A percentile compares a stretch with the other conserved stretches of the same genome.
phyloP scores from a whole-genome alignment of 306 rosid genomes.

The Prunus mongolica region DNA sequence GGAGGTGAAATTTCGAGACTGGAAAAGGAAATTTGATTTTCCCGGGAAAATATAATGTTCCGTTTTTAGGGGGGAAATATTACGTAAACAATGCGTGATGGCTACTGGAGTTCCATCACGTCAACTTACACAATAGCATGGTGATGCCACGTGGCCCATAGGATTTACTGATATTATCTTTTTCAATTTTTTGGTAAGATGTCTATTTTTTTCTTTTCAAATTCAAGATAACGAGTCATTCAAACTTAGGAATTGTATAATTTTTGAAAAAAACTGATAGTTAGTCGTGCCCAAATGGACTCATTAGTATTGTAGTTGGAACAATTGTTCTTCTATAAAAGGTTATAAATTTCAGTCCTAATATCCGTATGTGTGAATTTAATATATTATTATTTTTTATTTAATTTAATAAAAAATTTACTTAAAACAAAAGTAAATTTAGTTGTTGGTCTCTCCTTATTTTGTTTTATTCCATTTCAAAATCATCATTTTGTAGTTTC shows the following conservation, averaged over 20 bases:
- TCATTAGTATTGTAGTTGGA: rapidly evolving
- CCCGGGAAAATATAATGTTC: conserved; percentile 8
- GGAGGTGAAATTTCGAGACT: background rate
- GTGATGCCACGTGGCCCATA: conserved; percentile 15
- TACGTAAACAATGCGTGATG: conserved; percentile 7
- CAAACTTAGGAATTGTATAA: too few species aligned
- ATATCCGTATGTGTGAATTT: too few species aligned
- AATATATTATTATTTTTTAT: rapidly evolving
- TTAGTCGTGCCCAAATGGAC: too few species aligned
- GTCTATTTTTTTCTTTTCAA: too few species aligned
- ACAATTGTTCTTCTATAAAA: too few species aligned
- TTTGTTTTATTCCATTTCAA: background rate
- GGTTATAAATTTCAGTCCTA: rapidly evolving
- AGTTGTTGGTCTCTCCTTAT: too few species aligned
- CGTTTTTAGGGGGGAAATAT: conserved; percentile 10
- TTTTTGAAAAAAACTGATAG: too few species aligned
- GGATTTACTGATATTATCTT: background rate
- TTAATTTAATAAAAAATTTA: too few species aligned
- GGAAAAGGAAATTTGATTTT: background rate
- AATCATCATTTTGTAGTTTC: background rate
- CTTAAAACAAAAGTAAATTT: too few species aligned
- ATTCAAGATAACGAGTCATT: too few species aligned
- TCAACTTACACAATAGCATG: background rate
- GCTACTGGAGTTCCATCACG: background rate
- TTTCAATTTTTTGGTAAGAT: background rate